phyloP scores from a whole-genome alignment of 192 early-diverging fungal genomes.

The Phlyctochytrium arcticum region DNA sequence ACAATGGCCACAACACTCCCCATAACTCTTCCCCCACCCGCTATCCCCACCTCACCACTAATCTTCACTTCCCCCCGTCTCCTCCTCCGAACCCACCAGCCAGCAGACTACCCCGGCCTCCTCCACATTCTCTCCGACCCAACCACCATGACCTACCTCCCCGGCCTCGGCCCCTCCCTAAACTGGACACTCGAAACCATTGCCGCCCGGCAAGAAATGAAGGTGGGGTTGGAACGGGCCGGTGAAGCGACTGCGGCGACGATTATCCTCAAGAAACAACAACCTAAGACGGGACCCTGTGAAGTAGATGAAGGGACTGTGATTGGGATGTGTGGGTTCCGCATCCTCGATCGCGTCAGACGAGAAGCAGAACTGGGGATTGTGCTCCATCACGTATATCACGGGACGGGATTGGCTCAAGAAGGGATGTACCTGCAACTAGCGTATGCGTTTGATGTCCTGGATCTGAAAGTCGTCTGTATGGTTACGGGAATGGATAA shows the following conservation, averaged over 20 bases:
- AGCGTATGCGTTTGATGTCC: not conserved
- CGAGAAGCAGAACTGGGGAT: not conserved
- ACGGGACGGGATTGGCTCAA: not conserved
- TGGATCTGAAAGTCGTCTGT: not conserved
- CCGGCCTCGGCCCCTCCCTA: not conserved
- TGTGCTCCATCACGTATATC: not conserved
- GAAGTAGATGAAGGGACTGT: not conserved
- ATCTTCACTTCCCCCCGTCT: not conserved
- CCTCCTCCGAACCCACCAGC: not conserved
- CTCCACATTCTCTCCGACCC: not conserved
- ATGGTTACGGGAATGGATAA: not conserved
- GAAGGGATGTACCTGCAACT: not conserved
- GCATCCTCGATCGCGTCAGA: not conserved
- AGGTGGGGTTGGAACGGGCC: not conserved
- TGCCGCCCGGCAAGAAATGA: not conserved
- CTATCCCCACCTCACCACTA: not conserved
- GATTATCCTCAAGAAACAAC: not conserved
- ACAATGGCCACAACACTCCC: too few relatives aligned
- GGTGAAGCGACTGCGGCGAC: not conserved
- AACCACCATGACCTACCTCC: not conserved
- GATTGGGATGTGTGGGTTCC: constrained; percentile 4
- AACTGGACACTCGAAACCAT: not conserved
- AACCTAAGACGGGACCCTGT: too few relatives aligned
- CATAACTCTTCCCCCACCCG: too few relatives aligned
- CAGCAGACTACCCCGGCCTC: not conserved